Evolutionary conservation across 192 early-diverging fungal species (phyloP).

Genomic region (Spinellus fusiger): DNA sequence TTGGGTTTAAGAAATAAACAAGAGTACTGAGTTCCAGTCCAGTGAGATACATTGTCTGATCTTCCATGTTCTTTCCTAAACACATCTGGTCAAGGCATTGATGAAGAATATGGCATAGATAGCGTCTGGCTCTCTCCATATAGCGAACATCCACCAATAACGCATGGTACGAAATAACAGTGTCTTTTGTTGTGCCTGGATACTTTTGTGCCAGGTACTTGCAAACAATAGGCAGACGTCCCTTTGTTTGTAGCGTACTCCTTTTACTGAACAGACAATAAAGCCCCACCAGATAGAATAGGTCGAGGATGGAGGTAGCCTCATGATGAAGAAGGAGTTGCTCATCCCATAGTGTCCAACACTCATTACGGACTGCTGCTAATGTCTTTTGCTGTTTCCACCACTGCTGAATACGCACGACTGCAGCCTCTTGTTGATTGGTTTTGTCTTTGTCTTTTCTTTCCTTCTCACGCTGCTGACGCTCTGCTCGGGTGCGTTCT

Average conservation of each 20-base stretch:
- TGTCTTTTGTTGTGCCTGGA: neutral
- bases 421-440: slow-evolving; percentile 4
- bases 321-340: neutral
- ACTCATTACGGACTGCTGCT: neutral
- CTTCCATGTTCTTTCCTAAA: neutral
- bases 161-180: neutral
- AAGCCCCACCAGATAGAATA: slow-evolving; percentile 5
- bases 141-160: slow-evolving; percentile 11
- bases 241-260: neutral
- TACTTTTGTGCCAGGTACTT: neutral
- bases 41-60: neutral
- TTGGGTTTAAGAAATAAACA: slow-evolving; percentile 20
- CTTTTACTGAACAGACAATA: slow-evolving; percentile 7
- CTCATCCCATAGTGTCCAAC: slow-evolving; percentile 10
- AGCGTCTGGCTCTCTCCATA: slow-evolving; percentile 1
- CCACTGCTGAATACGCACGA: slow-evolving; percentile 4
- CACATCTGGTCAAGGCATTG: neutral
- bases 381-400: slow-evolving; percentile 8
- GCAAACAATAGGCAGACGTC: neutral
- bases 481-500: slow-evolving; percentile 13
- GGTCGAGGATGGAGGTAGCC: neutral
- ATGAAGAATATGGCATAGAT: slow-evolving; percentile 1
- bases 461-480: slow-evolving; percentile 20
- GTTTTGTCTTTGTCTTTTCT: neutral
- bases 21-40: slow-evolving; percentile 15